These are phyloP conservation scores for Silene uniflora DNA, from an alignment of 148 eudicot species.

Conservation along the genomic window DNA sequence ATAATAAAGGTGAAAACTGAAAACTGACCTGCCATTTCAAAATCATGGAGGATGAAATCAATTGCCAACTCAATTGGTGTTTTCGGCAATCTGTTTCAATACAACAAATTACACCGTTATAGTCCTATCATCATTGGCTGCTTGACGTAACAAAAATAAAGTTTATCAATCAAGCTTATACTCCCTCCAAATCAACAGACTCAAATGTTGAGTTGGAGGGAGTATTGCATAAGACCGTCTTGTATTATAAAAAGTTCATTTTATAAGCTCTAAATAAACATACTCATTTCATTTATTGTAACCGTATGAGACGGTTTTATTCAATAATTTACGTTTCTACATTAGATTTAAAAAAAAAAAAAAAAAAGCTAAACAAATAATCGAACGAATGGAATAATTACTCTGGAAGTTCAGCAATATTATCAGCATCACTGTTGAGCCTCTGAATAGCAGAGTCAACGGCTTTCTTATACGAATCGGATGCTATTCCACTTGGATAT, in stretches of 20 bases:
- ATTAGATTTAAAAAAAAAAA: no score
- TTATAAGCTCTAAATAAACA: no score
- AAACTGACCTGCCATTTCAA: constrained; percentile 87
- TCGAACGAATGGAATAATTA: constrained; percentile 11
- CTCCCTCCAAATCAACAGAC: no score
- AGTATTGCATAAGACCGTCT: no score
- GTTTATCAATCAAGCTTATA: no score
- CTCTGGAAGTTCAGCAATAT: constrained; percentile 33
- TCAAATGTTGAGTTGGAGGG: no score
- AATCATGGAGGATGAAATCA: constrained; percentile 92
- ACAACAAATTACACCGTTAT: background rate
- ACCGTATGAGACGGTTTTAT: no score
- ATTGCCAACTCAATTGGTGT: constrained; percentile 89
- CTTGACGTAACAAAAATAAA: no score
- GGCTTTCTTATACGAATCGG: constrained; percentile 73
- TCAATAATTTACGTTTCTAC: no score
- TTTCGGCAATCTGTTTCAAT: constrained; percentile 47
- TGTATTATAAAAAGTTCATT: no score
- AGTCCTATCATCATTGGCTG: no score
- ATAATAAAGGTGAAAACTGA: constrained; percentile 24
- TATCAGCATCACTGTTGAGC: constrained; percentile 34
- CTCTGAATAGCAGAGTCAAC: constrained; percentile 71
- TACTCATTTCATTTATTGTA: no score
- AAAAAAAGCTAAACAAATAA: background rate
- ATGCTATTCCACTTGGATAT: constrained; percentile 73